Evolutionary conservation across 2,329 filamentous ascomycete genomes (phyloP).

Genomic region (Cytospora paraplurivora): DNA sequence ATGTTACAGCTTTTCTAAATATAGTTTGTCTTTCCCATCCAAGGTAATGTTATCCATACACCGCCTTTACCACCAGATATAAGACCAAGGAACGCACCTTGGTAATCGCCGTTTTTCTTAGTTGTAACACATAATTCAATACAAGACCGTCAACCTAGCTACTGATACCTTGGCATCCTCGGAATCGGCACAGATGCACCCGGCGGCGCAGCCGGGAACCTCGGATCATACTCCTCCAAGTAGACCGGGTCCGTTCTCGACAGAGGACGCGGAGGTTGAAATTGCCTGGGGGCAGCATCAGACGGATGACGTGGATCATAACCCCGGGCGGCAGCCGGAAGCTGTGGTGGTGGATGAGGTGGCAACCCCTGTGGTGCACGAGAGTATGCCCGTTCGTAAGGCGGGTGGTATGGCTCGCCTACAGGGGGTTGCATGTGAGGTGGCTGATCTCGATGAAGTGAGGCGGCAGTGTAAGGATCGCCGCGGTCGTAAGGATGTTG

Average conservation of each 20-base stretch:
- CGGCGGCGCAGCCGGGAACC: conserved; percentile 40
- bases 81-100: background rate
- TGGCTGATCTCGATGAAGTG: conserved; percentile 23
- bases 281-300: conserved; percentile 19
- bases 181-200: conserved; percentile 13
- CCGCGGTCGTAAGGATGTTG: conserved; percentile 24
- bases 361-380: conserved; percentile 16
- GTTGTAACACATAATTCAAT: background rate
- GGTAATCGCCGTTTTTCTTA: background rate
- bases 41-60: background rate
- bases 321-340: background rate
- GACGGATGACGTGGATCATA: conserved; percentile 30
- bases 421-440: background rate
- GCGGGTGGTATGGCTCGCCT: conserved; percentile 19
- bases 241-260: conserved; percentile 31
- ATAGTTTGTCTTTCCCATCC: background rate
- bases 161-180: conserved; percentile 22
- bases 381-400: conserved; percentile 22
- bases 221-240: conserved; percentile 50
- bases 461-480: conserved; percentile 2
- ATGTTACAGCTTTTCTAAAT: background rate
- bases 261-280: conserved; percentile 18
- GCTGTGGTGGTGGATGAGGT: conserved; percentile 3
- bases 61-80: background rate
- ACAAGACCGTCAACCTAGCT: background rate